Base-by-base conservation (phyloP, 176 grass and related monocot genomes). In the Oryza glumipatula region DNA sequence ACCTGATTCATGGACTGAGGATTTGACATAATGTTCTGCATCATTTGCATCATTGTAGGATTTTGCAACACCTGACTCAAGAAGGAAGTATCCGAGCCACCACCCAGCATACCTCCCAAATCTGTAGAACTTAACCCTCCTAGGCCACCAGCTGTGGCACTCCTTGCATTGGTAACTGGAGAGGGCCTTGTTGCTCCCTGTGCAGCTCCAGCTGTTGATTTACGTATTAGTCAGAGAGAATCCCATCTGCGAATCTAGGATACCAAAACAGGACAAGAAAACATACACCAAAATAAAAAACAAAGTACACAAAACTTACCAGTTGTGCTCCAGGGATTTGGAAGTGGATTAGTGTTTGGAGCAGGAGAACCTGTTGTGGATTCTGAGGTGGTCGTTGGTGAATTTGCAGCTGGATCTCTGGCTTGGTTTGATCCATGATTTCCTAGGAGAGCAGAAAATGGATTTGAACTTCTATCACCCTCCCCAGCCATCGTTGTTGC, bases 331-430 rank as follows among this genome's bases (percentile, higher is more conserved):
- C 90, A 94, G 84, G 93, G 93, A 79, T 94, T 94, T 28, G 93
- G 93, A 74, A 94, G 89, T 74, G 93, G 93, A 86, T 94, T 92
- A 28, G 90, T 88, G 86, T 94, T 94, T 32, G 93, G 93, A 56
- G 70, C 90, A 88, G 85, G 90, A 88, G 83, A 83, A 17, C 73
- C 78, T 69, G 79, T 83, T 66, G 87, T 82, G 65, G 84, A 43
- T 77, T 90, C 81, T 76, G 88, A 48, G 65, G 64, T 65, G 68
- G 74, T 76, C 46, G 83, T 74, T 86, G 86, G 36, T 6, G 78
- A 74, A 84, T 91, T 86, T 82, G 74, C 45, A 60, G 90, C 44
- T 67, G 77, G 88, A 87, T 94, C 88, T 79, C 90, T 85, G 17
- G 73, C 83, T 65, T 77, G 90, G 75, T 73, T 91, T 70, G 80